phyloP scores from a whole-genome alignment of 2,329 filamentous ascomycete species.

The Huntiella bhutanensis region DNA sequence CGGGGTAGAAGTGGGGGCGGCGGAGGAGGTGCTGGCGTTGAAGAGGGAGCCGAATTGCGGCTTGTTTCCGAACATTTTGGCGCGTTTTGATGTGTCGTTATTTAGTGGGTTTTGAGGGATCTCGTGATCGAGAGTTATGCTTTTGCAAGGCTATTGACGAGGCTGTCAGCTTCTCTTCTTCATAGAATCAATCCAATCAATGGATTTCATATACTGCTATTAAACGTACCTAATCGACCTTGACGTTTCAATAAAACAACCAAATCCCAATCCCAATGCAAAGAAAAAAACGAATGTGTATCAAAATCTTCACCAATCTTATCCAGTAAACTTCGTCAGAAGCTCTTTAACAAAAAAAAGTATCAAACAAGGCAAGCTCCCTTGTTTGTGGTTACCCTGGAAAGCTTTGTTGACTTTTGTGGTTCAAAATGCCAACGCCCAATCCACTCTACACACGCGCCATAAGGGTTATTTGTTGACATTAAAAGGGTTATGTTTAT shows the following conservation, averaged over 20 bases:
- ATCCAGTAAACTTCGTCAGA: too few relatives aligned
- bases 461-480: not conserved
- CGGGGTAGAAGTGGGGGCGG: slow-evolving; percentile 11
- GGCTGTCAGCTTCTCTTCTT: too few relatives aligned
- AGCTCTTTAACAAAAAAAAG: too few relatives aligned
- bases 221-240: too few relatives aligned
- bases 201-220: too few relatives aligned
- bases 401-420: not conserved
- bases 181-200: too few relatives aligned
- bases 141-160: too few relatives aligned
- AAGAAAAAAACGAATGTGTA: too few relatives aligned
- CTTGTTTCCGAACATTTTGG: slow-evolving; percentile 7
- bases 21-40: slow-evolving; percentile 9
- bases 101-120: not conserved
- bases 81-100: not conserved
- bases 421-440: not conserved
- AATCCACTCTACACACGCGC: not conserved
- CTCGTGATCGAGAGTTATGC: too few relatives aligned
- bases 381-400: not conserved
- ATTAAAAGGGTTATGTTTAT: not conserved
- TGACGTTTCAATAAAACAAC: too few relatives aligned
- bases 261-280: too few relatives aligned
- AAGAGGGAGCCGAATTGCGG: slow-evolving; percentile 9
- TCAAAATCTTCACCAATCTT: too few relatives aligned
- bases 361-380: not conserved